These are phyloP conservation scores for Micromonas pusilla DNA, from an alignment of 139 green algal species.

Conservation along the genomic window DNA sequence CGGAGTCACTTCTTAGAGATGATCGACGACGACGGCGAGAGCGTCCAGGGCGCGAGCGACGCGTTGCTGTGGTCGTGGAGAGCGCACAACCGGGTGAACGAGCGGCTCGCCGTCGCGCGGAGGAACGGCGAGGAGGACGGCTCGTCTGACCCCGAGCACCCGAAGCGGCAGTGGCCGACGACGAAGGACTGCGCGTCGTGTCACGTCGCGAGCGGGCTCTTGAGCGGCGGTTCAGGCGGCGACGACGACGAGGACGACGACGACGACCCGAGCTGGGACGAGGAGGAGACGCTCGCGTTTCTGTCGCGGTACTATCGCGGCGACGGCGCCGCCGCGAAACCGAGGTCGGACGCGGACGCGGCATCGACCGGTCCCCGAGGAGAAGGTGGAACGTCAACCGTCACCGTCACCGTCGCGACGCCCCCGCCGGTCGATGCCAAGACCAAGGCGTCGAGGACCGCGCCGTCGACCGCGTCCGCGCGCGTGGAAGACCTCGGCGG, in stretches of 20 bases:
- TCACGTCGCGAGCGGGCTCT: too few species aligned
- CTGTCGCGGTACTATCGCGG: not conserved
- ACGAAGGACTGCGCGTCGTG: too few species aligned
- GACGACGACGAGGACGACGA: not conserved
- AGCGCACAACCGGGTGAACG: constrained; percentile 21
- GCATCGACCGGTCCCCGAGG: too few species aligned
- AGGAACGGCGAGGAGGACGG: not conserved
- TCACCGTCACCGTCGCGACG: too few species aligned
- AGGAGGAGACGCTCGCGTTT: not conserved
- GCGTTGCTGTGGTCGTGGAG: constrained; percentile 13
- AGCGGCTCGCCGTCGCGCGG: not conserved
- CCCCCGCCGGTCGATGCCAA: too few species aligned
- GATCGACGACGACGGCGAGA: not conserved
- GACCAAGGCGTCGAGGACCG: too few species aligned
- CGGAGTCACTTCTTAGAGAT: constrained; percentile 21
- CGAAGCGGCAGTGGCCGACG: constrained; percentile 10
- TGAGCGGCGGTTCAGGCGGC: not conserved
- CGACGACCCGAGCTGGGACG: too few species aligned
- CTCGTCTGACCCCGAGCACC: not conserved
- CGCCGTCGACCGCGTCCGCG: too few species aligned
- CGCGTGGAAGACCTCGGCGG: too few species aligned
- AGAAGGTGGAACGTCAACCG: too few species aligned
- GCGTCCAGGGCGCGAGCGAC: not conserved
- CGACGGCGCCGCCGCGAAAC: too few species aligned
- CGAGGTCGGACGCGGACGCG: too few species aligned